A percentile compares a stretch with the other conserved stretches of the same genome.
phyloP scores from a whole-genome alignment of 192 early-diverging fungal genomes.

The Coemansia sp. region DNA sequence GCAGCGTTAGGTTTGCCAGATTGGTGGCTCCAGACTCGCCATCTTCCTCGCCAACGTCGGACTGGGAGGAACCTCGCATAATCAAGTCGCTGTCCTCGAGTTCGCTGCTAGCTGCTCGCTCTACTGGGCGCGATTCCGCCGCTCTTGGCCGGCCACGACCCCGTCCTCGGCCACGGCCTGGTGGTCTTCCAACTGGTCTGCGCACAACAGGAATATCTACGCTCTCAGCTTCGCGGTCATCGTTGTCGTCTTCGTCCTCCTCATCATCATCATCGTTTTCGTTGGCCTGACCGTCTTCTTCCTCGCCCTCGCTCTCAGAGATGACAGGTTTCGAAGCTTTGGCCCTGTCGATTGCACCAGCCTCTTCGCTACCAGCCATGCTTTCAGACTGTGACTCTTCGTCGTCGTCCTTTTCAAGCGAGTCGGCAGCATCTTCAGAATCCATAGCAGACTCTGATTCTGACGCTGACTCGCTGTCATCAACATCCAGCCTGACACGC shows the following conservation, averaged over 20 bases:
- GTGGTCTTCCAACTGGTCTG: neutral
- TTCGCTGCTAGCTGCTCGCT: slow-evolving; percentile 8
- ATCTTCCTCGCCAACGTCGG: slow-evolving; percentile 20
- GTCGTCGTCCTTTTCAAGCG: slow-evolving; percentile 9
- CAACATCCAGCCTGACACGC: neutral
- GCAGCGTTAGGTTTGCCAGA: slow-evolving; percentile 61
- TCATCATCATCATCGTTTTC: neutral
- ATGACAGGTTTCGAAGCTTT: neutral
- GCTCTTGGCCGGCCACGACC: slow-evolving; percentile 18
- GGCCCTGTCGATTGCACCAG: neutral
- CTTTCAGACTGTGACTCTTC: slow-evolving; percentile 7
- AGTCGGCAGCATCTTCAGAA: neutral
- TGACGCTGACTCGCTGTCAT: slow-evolving; percentile 2
- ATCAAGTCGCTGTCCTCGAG: slow-evolving; percentile 10
- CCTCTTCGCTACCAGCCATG: slow-evolving; percentile 6
- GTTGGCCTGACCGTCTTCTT: neutral
- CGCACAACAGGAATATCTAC: slow-evolving; percentile 2
- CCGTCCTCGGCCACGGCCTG: slow-evolving; percentile 1
- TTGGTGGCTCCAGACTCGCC: slow-evolving; percentile 1
- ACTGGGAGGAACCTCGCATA: slow-evolving; percentile 6
- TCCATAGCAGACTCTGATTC: slow-evolving; percentile 13
- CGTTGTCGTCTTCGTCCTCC: neutral
- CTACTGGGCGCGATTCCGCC: neutral
- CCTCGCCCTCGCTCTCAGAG: neutral
- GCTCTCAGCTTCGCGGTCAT: slow-evolving; percentile 4